Percentiles rank a stretch among this genome's conserved stretches.
Conservation (phyloP, 768 basidiomycete genomes). For the Tylopilus cervinicoccineus region DNA sequence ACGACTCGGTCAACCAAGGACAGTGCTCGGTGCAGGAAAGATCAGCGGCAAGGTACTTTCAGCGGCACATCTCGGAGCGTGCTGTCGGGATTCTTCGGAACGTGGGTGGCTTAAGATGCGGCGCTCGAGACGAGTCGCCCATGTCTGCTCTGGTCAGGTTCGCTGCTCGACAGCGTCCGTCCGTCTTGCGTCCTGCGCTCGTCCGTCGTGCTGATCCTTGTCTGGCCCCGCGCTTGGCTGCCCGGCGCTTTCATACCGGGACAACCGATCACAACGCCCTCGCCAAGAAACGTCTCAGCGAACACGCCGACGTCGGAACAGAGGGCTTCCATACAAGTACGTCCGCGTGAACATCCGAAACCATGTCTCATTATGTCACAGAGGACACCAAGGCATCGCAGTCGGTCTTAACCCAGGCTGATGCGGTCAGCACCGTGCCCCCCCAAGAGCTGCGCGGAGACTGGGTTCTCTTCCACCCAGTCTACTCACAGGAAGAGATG, state of each 20-base stretch:
- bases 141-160: constrained; percentile 18
- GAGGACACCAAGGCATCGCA: constrained; percentile 25
- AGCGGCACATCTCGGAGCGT: constrained; percentile 20
- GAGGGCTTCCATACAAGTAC: constrained; percentile 36
- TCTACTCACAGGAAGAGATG: constrained; percentile 74
- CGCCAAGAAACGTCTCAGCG: constrained; percentile 19
- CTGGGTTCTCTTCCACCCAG: constrained; percentile 93
- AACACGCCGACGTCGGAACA: constrained; percentile 25
- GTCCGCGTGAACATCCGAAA: neutral
- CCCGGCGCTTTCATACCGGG: constrained; percentile 23
- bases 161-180: constrained; percentile 6
- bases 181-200: constrained; percentile 11
- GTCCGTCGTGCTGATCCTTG: constrained; percentile 1
- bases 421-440: constrained; percentile 52
- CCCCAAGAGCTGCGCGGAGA: constrained; percentile 61
- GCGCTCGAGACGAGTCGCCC: neutral
- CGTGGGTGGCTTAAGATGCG: constrained; percentile 15
- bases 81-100: constrained; percentile 26
- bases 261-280: constrained; percentile 20
- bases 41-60: no score
- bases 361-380: constrained; percentile 5
- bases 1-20: no score
- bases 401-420: constrained; percentile 23
- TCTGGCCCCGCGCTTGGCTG: constrained; percentile 1
- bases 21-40: no score